Base-by-base conservation (phyloP, 495 filamentous ascomycete species). In the Letharia lupina region DNA sequence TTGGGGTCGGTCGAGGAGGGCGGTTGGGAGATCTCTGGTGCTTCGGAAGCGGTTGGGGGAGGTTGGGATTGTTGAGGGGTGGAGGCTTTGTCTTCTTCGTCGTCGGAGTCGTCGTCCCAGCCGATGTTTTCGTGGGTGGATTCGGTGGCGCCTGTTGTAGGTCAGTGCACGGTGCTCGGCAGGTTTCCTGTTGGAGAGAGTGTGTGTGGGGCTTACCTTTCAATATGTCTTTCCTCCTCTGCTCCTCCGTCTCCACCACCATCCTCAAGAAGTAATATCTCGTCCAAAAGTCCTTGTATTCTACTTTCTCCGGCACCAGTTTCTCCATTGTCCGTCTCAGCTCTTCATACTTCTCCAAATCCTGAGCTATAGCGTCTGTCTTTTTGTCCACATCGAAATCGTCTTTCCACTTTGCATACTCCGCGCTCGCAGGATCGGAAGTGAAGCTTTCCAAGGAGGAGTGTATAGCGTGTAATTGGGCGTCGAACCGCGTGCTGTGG, bases 211-310 rank as follows among this genome's bases (percentile, higher is more conserved):
- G 39, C 72, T 79, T 80, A 96, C 94, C 94, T 77, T 96, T 96
- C 57, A 99, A 78, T 67, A 99, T 78, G 73, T 98, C 94, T 72
- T 88, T 86, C 74, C 94, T 81, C 77, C 91, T 86, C 71, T 89
- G 86, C 81, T 99, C 94, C 65, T 96, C 91, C n/a, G 87, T 92
- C 78, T 98, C 94, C 67, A 99, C 88, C 33, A 95, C 91, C 68
- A 95, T 87, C 70, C 95, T 81, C 67, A 98, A 79, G 80, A 97
- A 99, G 70, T 97, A 98, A 74, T 99, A 99, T 47, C 94, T 83
- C 69, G 83, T 87, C 95, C 95, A 99, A 75, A 98, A 99, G 57
- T 87, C 84, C 18, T 78, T 83, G 74, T 99, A 99, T 41, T 91
- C 83, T 18, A 96, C 91, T 68, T 83, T 83, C 77, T 92, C 92